Conservation (phyloP, 2,329 filamentous ascomycete species). For the Penicillium expansum region DNA sequence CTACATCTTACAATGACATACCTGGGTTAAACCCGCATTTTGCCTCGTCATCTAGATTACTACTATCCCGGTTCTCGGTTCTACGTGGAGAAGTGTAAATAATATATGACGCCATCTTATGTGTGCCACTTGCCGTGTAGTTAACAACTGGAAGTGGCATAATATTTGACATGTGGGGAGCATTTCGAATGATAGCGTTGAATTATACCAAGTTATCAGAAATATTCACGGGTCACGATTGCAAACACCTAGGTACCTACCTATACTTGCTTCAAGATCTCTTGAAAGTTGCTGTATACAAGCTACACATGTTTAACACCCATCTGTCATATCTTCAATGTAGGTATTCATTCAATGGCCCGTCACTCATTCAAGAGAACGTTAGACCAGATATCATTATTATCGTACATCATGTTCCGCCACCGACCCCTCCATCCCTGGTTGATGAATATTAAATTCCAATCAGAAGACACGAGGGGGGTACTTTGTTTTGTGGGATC, state of each 20-base stretch:
- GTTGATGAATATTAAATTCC: slow-evolving; percentile 2
- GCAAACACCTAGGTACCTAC: background rate
- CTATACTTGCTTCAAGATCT: background rate
- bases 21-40: background rate
- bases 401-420: slow-evolving; percentile 66
- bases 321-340: background rate
- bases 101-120: background rate
- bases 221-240: background rate
- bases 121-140: too few relatives aligned
- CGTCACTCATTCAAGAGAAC: slow-evolving; percentile 10
- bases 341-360: slow-evolving; percentile 1
- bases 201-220: background rate
- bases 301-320: background rate
- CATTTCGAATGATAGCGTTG: background rate
- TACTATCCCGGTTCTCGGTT: background rate
- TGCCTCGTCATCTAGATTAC: background rate
- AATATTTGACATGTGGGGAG: too few relatives aligned
- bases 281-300: background rate
- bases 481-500: slow-evolving; percentile 7
- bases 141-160: too few relatives aligned
- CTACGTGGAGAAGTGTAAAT: background rate
- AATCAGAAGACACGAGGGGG: slow-evolving; percentile 6
- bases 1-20: background rate
- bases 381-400: slow-evolving; percentile 11
- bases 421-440: slow-evolving; percentile 63